Percentiles rank a stretch among this genome's conserved stretches.
Evolutionary conservation across 2,329 filamentous ascomycete genomes (phyloP).

Genomic region (Escovopsis weberi): DNA sequence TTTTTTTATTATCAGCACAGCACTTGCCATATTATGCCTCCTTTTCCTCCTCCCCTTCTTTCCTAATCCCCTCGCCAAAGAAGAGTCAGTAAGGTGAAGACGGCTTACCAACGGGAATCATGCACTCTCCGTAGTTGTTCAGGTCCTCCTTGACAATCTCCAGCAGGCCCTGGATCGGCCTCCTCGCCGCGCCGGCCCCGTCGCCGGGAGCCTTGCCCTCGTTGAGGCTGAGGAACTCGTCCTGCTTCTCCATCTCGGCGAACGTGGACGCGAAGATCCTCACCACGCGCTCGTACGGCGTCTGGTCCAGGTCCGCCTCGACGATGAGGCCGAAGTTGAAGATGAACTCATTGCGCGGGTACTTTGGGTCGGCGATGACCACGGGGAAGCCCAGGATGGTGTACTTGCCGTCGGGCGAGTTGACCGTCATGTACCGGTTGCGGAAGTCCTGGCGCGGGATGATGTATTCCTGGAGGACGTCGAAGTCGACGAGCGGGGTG

Average conservation of each 20-base stretch:
- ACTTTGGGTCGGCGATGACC: conserved; percentile 68
- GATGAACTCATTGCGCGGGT: conserved; percentile 90
- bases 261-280: conserved; percentile 74
- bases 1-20: too few species aligned
- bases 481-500: conserved; percentile 65
- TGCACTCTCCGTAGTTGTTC: conserved; percentile 95
- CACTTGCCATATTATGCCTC: too few species aligned
- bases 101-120: conserved; percentile 81
- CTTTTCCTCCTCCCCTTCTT: too few species aligned
- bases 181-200: conserved; percentile 29
- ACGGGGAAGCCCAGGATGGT: conserved; percentile 79
- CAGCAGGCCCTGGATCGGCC: conserved; percentile 70
- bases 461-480: conserved; percentile 77
- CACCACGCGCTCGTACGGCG: conserved; percentile 72
- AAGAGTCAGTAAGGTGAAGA: background rate
- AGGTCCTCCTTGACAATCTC: conserved; percentile 73
- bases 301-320: conserved; percentile 50
- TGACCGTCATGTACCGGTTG: conserved; percentile 74
- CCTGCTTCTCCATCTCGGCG: conserved; percentile 83
- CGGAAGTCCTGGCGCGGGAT: conserved; percentile 92
- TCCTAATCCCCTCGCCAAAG: too few species aligned
- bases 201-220: conserved; percentile 23
- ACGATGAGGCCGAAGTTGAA: conserved; percentile 93
- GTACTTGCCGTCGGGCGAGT: conserved; percentile 54
- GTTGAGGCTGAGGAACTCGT: conserved; percentile 60